A percentile compares a stretch with the other conserved stretches of the same genome.
These are phyloP conservation scores for Mycosphaerelloides madeirae DNA, from an alignment of 2,329 filamentous ascomycete genomes.

Conservation along the genomic window DNA sequence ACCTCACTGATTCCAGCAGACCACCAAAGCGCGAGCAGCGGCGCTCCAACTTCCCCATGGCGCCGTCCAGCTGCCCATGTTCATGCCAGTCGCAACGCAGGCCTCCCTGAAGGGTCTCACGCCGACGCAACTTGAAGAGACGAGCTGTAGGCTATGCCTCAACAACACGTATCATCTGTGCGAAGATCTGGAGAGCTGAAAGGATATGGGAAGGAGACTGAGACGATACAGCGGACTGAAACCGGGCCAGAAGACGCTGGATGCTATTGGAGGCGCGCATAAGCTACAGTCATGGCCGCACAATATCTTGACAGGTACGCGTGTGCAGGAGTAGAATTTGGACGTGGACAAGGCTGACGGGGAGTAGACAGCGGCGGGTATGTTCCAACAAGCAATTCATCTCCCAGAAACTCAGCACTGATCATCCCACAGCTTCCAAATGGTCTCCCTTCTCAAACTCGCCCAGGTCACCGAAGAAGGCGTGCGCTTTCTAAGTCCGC, in stretches of 20 bases:
- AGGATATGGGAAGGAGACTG: constrained; percentile 3
- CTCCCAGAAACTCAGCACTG: neutral
- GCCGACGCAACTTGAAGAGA: constrained; percentile 83
- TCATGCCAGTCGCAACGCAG: constrained; percentile 98
- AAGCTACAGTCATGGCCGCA: constrained; percentile 91
- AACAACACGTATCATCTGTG: constrained; percentile 96
- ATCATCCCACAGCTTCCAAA: constrained; percentile 74
- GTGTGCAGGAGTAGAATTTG: constrained; percentile 37
- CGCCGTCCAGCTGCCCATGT: constrained; percentile 81
- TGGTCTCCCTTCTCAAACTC: constrained; percentile 92
- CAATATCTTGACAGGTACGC: constrained; percentile 74
- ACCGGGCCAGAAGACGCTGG: constrained; percentile 83
- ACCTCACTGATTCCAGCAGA: constrained; percentile 50
- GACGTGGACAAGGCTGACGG: constrained; percentile 31
- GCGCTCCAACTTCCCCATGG: constrained; percentile 86
- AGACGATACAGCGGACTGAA: constrained; percentile 62
- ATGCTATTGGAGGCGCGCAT: constrained; percentile 85
- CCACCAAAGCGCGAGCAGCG: constrained; percentile 88
- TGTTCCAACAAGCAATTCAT: neutral
- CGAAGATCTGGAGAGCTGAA: neutral
- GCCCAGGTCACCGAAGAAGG: constrained; percentile 94
- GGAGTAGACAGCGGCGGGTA: constrained; percentile 20
- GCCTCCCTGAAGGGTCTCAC: constrained; percentile 92
- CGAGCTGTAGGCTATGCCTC: constrained; percentile 81
- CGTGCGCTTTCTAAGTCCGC: constrained; percentile 90